Evolutionary conservation across 1,284 basidiomycete genomes (phyloP).

Genomic region (Cryptococcus amylolentus): DNA sequence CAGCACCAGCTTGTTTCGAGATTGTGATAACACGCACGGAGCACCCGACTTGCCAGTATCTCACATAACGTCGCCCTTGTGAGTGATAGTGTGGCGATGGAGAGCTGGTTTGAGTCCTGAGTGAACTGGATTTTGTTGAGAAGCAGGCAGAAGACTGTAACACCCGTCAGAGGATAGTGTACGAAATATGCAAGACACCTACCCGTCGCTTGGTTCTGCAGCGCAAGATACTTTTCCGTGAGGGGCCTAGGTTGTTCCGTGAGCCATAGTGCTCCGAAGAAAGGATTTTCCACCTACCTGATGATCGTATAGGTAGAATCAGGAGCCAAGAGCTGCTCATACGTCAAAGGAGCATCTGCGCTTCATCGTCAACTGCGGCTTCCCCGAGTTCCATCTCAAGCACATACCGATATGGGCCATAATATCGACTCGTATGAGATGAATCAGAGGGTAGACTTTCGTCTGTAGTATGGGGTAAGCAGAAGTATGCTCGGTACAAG

Average conservation of each 20-base stretch:
- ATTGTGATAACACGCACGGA: slow-evolving; percentile 53
- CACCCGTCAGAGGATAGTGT: neutral
- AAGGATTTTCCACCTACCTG: slow-evolving; percentile 27
- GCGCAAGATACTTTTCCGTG: slow-evolving; percentile 46
- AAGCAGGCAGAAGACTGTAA: slow-evolving; percentile 74
- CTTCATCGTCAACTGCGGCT: neutral
- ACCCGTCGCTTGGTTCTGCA: slow-evolving; percentile 47
- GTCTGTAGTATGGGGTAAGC: slow-evolving; percentile 20
- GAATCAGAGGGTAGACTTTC: slow-evolving; percentile 49
- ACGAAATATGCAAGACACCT: slow-evolving; percentile 2
- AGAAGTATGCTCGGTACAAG: neutral
- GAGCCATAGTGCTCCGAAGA: neutral
- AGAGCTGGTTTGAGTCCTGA: slow-evolving; percentile 60
- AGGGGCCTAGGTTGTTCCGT: slow-evolving; percentile 28
- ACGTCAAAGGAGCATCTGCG: slow-evolving; percentile 69
- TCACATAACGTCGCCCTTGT: slow-evolving; percentile 81
- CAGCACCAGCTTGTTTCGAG: neutral
- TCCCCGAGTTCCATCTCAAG: neutral
- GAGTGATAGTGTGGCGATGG: slow-evolving; percentile 60
- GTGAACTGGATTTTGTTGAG: slow-evolving; percentile 83
- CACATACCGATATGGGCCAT: slow-evolving; percentile 48
- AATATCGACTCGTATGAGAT: slow-evolving; percentile 49
- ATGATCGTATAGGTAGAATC: slow-evolving; percentile 85
- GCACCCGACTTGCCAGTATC: slow-evolving; percentile 75
- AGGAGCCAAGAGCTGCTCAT: slow-evolving; percentile 71